Percentiles rank a stretch among this genome's conserved stretches.
These are phyloP conservation scores for Colletotrichum australisinense DNA, from an alignment of 2,329 filamentous ascomycete genomes.

Conservation along the genomic window DNA sequence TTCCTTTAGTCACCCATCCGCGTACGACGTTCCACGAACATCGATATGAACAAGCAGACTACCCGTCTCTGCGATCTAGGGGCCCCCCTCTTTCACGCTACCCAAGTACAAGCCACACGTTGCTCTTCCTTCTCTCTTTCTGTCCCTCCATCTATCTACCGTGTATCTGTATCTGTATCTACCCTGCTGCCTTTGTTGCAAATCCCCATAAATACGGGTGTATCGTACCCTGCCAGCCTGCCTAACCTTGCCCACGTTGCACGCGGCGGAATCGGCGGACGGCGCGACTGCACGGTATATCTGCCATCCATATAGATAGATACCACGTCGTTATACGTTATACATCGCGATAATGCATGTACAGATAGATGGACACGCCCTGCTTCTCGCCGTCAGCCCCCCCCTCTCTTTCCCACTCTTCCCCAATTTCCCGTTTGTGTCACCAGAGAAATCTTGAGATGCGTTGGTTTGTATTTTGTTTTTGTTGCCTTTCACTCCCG, in stretches of 20 bases:
- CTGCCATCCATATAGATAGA: not conserved
- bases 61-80: conserved; percentile 33
- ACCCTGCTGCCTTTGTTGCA: too few species aligned
- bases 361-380: not conserved
- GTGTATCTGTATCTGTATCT: too few species aligned
- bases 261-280: not conserved
- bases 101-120: too few species aligned
- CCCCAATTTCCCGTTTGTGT: not conserved
- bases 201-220: not conserved
- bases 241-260: not conserved
- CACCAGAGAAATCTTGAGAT: not conserved
- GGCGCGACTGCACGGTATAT: not conserved
- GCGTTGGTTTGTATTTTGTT: not conserved
- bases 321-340: not conserved
- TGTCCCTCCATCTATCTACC: not conserved
- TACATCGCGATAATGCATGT: not conserved
- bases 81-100: not conserved
- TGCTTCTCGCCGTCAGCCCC: not conserved
- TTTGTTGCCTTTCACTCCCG: not conserved
- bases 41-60: conserved; percentile 35
- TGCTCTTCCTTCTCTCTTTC: too few species aligned
- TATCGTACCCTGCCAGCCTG: not conserved
- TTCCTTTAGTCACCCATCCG: not conserved
- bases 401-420: not conserved
- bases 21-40: conserved; percentile 27